phyloP scores from a whole-genome alignment of 2,329 filamentous ascomycete species.

The Aspergillus piperis region DNA sequence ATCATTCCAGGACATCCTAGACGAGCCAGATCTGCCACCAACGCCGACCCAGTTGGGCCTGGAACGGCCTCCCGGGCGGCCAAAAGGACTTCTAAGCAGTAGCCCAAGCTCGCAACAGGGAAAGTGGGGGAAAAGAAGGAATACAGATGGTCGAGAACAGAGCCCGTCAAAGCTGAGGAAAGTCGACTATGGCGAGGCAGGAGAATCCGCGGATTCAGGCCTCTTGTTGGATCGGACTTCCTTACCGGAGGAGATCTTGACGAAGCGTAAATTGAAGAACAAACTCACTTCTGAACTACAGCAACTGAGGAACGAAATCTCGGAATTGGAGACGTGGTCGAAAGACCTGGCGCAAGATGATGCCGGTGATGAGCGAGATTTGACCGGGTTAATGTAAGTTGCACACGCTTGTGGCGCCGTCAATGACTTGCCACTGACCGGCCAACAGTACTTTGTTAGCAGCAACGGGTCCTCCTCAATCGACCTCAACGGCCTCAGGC shows the following conservation, averaged over 20 bases:
- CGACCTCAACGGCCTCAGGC: slow-evolving; percentile 24
- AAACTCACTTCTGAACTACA: slow-evolving; percentile 58
- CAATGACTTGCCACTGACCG: slow-evolving; percentile 19
- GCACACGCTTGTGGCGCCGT: neutral
- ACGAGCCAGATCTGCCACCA: slow-evolving; percentile 65
- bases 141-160: slow-evolving; percentile 24
- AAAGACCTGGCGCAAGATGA: slow-evolving; percentile 52
- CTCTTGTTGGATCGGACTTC: slow-evolving; percentile 13
- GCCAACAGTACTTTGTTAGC: slow-evolving; percentile 34
- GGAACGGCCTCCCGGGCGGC: slow-evolving; percentile 36
- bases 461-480: slow-evolving; percentile 29
- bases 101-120: slow-evolving; percentile 39
- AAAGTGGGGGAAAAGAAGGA: slow-evolving; percentile 29
- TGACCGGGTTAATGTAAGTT: slow-evolving; percentile 38
- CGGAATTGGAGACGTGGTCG: slow-evolving; percentile 59
- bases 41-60: slow-evolving; percentile 45
- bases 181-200: slow-evolving; percentile 21
- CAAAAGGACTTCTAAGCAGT: slow-evolving; percentile 36
- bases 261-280: slow-evolving; percentile 57
- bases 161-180: slow-evolving; percentile 35
- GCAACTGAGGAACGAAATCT: slow-evolving; percentile 61
- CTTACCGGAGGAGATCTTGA: slow-evolving; percentile 28
- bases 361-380: slow-evolving; percentile 30
- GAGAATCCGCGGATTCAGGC: slow-evolving; percentile 10
- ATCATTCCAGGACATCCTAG: slow-evolving; percentile 35